Base-by-base conservation (phyloP, 371 early-diverging fungal genomes). In the Thermomucor indicae-seudaticae region DNA sequence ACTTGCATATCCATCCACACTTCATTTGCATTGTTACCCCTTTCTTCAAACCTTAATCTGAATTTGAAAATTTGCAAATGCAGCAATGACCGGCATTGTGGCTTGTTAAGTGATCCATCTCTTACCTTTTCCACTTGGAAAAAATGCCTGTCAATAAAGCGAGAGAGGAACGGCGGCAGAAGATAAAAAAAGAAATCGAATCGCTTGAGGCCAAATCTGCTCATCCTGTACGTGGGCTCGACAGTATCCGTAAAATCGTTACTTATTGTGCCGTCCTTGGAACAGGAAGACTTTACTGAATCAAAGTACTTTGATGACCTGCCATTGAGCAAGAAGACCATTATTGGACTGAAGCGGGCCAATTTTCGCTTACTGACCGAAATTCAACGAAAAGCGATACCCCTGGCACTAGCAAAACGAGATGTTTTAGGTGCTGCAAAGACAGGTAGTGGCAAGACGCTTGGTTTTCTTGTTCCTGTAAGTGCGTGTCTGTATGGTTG, bases 371-470 rank as follows among this genome's bases (percentile, higher is more conserved):
- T 93, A 65, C 86, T 96, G 85, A 99, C 99, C 3, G 98, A 96
- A 34, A 97, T 99, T 60, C 99, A 99, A 68, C 79, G 84, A 28
- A 90, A 87, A 54, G 86, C 97, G 0, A 70, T 99, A 34, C 96
- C 97, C n/a, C 62, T 87, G 41, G 83, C 93, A 8, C 73, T 99
- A 41, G 78, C 84, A 8, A 89, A 90, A 32, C 79, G 85, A 53
- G 98, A 97, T 72, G 84, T 99, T 11, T 80, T 99, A 28, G 99
- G 98, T 24, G 97, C 98, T 1, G 99, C 99, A 19, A 95, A 96
- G 55, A 99, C 99, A 0, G 99, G 99, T n/a, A 93, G 94, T 29
- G 99, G 99, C 34, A 99, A 99, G 68, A 99, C 99, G 0, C 75
- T 99, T 20, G 92, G 96, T 3, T 99, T 98, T 67, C 61, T 99